These are phyloP conservation scores for Psophocarpus tetragonolobus DNA, from an alignment of 306 rosid genomes.

Conservation along the genomic window DNA sequence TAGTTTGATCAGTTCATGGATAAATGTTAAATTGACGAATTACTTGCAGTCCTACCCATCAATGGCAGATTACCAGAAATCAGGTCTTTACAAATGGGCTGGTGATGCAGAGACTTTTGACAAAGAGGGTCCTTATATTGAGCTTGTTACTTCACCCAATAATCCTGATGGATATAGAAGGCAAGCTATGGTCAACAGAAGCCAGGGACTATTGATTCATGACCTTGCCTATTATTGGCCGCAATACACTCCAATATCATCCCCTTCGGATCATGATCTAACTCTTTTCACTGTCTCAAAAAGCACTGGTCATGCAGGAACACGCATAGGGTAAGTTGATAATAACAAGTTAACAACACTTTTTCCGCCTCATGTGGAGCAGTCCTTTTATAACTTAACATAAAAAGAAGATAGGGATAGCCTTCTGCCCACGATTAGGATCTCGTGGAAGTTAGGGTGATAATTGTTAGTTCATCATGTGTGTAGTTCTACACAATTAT, in stretches of 20 bases:
- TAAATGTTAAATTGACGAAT: slow-evolving; percentile 26
- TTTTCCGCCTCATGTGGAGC: background rate
- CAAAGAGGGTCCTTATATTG: slow-evolving; percentile 69
- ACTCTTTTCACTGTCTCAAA: slow-evolving; percentile 82
- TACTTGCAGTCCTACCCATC: slow-evolving; percentile 72
- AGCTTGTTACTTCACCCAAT: slow-evolving; percentile 87
- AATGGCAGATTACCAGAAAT: slow-evolving; percentile 76
- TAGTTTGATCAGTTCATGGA: background rate
- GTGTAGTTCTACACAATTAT: background rate
- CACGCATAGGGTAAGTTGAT: slow-evolving; percentile 76
- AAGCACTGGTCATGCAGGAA: slow-evolving; percentile 88
- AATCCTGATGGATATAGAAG: slow-evolving; percentile 86
- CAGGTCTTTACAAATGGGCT: slow-evolving; percentile 84
- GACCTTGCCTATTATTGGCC: slow-evolving; percentile 98
- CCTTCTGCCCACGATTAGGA: background rate
- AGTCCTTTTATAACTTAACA: background rate
- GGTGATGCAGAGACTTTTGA: slow-evolving; percentile 67
- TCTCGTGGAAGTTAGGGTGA: background rate
- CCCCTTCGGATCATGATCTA: slow-evolving; percentile 64
- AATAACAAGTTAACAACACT: background rate
- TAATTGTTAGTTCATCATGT: background rate
- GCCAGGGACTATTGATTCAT: slow-evolving; percentile 60
- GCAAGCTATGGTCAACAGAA: slow-evolving; percentile 56
- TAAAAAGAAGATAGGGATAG: background rate
- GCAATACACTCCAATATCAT: slow-evolving; percentile 78